Conservation (phyloP, 1,139 yeast genomes). For the Debaryomycetaceae sp. region DNA sequence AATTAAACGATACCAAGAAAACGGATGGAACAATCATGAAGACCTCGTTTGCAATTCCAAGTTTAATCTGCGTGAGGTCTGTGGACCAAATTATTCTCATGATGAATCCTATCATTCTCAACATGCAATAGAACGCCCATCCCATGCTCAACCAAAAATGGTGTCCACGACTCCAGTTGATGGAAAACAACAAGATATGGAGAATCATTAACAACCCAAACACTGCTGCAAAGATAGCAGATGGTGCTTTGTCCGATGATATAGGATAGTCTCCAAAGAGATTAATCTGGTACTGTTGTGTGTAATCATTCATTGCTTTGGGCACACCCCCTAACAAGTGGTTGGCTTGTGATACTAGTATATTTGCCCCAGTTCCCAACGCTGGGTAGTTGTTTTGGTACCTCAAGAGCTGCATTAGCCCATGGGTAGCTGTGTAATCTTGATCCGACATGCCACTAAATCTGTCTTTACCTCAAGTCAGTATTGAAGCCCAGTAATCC, state of each 20-base stretch:
- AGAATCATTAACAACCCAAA: constrained; percentile 48
- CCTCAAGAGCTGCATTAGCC: constrained; percentile 29
- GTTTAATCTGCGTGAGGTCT: constrained; percentile 40
- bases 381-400: constrained; percentile 42
- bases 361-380: constrained; percentile 48
- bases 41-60: constrained; percentile 61
- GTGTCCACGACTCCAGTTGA: constrained; percentile 60
- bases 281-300: constrained; percentile 42
- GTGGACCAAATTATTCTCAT: constrained; percentile 59
- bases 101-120: constrained; percentile 60
- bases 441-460: constrained; percentile 3
- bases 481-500: too few species aligned
- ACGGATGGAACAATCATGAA: constrained; percentile 57
- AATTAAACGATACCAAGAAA: constrained; percentile 53
- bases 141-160: constrained; percentile 57
- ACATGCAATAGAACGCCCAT: constrained; percentile 50
- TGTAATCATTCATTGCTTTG: constrained; percentile 27
- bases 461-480: too few species aligned
- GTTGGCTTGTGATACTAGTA: constrained; percentile 27
- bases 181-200: constrained; percentile 49
- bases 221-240: constrained; percentile 54
- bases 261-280: constrained; percentile 68
- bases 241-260: constrained; percentile 56
- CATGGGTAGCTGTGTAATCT: constrained; percentile 22
- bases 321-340: constrained; percentile 36